Conservation (phyloP, 1,139 yeast species). For the Geotrichum reessii region DNA sequence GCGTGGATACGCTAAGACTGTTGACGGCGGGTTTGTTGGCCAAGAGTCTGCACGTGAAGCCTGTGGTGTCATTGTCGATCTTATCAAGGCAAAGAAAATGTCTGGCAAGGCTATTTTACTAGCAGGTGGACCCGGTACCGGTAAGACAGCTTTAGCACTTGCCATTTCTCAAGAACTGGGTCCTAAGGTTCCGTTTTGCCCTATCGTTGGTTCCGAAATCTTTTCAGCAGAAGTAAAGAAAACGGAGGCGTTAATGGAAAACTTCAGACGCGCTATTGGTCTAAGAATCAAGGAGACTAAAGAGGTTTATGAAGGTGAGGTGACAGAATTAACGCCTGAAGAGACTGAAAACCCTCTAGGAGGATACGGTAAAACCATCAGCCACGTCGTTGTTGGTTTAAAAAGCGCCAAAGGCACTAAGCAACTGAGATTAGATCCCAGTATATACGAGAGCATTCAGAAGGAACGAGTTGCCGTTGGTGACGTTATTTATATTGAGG, state of each 20-base stretch:
- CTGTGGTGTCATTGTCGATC: conserved; percentile 90
- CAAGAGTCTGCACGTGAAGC: conserved; percentile 95
- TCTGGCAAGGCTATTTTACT: conserved; percentile 92
- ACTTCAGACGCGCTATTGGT: conserved; percentile 94
- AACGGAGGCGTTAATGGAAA: conserved; percentile 95
- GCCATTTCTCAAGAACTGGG: conserved; percentile 97
- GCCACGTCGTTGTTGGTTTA: conserved; percentile 89
- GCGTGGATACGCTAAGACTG: conserved; percentile 72
- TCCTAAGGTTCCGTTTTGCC: conserved; percentile 97
- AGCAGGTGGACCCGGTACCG: conserved; percentile 98
- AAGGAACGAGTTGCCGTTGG: conserved; percentile 93
- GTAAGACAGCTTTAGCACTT: conserved; percentile 92
- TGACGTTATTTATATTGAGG: conserved; percentile 93
- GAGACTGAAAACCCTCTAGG: conserved; percentile 96
- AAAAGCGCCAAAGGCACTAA: conserved; percentile 96
- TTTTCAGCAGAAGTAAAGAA: conserved; percentile 97
- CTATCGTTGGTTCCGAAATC: conserved; percentile 91
- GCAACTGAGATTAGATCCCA: conserved; percentile 85
- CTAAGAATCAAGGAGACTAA: conserved; percentile 92
- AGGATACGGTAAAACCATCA: conserved; percentile 94
- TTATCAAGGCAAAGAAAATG: conserved; percentile 88
- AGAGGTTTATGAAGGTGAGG: conserved; percentile 98
- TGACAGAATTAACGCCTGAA: conserved; percentile 91
- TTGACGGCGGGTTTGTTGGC: conserved; percentile 95
- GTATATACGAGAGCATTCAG: conserved; percentile 91